These are phyloP conservation scores for Vachellia collinsii DNA, from an alignment of 306 rosid genomes.

Conservation along the genomic window DNA sequence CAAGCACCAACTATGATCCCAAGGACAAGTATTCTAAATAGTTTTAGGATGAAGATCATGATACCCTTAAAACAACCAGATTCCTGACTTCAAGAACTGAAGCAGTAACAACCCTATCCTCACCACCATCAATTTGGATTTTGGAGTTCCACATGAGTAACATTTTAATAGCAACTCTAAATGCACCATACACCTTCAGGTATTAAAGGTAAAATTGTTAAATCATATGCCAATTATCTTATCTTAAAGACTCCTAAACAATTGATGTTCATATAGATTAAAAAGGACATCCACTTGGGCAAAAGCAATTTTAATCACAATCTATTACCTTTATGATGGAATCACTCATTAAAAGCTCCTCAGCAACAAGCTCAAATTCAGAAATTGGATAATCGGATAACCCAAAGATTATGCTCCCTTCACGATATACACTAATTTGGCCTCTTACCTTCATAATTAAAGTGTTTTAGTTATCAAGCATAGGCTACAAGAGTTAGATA, in stretches of 20 bases:
- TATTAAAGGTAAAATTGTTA: constrained; percentile 33
- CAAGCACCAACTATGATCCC: constrained; percentile 32
- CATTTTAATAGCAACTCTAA: constrained; percentile 95
- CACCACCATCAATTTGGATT: constrained; percentile 86
- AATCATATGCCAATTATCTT: constrained; percentile 26
- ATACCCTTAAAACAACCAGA: constrained; percentile 91
- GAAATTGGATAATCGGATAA: constrained; percentile 87
- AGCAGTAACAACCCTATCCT: constrained; percentile 77
- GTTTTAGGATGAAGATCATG: constrained; percentile 35
- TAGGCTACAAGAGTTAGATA: constrained; percentile 29
- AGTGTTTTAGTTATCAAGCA: constrained; percentile 35
- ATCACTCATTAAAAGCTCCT: constrained; percentile 98
- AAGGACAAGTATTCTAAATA: constrained; percentile 27
- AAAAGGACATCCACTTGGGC: constrained; percentile 4
- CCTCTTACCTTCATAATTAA: constrained; percentile 88
- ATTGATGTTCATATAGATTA: constrained; percentile 23
- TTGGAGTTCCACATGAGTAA: constrained; percentile 93
- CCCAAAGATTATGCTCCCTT: constrained; percentile 94
- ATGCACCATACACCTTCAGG: constrained; percentile 95
- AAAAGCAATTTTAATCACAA: constrained; percentile 36
- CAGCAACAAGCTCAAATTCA: constrained; percentile 98
- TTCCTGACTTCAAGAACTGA: constrained; percentile 96
- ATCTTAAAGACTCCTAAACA: constrained; percentile 33
- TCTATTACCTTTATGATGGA: constrained; percentile 76
- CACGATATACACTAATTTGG: constrained; percentile 81